A percentile compares a stretch with the other conserved stretches of the same genome.
These are phyloP conservation scores for Quercus glauca DNA, from an alignment of 306 rosid genomes.

Conservation along the genomic window DNA sequence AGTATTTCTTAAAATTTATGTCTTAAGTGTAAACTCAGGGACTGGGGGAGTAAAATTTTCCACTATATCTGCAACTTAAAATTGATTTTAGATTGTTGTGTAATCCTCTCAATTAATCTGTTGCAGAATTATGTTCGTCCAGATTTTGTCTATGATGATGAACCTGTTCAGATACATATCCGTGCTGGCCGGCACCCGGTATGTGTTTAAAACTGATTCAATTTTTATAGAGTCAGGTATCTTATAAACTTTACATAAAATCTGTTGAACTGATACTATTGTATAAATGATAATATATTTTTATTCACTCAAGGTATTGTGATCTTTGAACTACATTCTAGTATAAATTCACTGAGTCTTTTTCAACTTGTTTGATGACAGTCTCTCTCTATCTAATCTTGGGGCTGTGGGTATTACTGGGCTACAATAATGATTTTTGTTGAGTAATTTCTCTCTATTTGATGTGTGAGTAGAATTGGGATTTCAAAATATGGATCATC, in stretches of 20 bases:
- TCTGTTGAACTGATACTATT: background rate
- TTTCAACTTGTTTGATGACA: background rate
- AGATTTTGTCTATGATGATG: constrained; percentile 51
- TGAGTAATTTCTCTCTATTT: background rate
- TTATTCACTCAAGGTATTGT: background rate
- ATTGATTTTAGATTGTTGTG: background rate
- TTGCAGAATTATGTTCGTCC: constrained; percentile 78
- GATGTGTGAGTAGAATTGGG: background rate
- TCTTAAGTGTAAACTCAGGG: background rate
- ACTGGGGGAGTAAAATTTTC: background rate
- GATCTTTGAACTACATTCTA: background rate
- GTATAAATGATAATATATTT: background rate
- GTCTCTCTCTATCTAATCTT: background rate
- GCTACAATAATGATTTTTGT: background rate
- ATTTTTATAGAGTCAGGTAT: background rate
- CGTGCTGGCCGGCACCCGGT: constrained; percentile 91
- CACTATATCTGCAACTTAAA: background rate
- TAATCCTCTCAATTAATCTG: constrained; percentile 26
- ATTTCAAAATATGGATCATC: background rate
- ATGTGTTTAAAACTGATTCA: constrained; percentile 25
- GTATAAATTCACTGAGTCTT: background rate
- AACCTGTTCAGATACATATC: constrained; percentile 78
- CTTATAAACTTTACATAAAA: background rate
- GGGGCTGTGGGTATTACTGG: background rate
- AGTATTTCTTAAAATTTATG: background rate